Conservation (phyloP, 2,329 filamentous ascomycete genomes). For the Ploettnerulaceae sp. region DNA sequence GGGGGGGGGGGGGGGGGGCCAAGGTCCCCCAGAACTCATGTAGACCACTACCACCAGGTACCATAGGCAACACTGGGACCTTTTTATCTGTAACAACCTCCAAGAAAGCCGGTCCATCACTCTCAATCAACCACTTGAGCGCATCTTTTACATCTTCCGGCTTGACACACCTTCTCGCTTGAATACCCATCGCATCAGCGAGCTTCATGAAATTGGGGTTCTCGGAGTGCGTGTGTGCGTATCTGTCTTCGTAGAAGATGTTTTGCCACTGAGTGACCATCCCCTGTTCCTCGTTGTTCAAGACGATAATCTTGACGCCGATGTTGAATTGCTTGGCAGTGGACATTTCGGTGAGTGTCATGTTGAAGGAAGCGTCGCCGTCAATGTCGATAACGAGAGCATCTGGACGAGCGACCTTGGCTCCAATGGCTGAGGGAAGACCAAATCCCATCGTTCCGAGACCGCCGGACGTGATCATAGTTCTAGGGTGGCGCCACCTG, state of each 20-base stretch:
- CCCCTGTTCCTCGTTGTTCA: slow-evolving; percentile 97
- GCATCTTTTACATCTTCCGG: slow-evolving; percentile 72
- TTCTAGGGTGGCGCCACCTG: slow-evolving; percentile 85
- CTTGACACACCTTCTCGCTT: slow-evolving; percentile 65
- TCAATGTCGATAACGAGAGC: slow-evolving; percentile 81
- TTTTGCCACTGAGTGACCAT: slow-evolving; percentile 99
- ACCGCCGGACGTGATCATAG: slow-evolving; percentile 94
- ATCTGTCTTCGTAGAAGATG: slow-evolving; percentile 93
- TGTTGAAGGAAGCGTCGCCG: slow-evolving; percentile 97
- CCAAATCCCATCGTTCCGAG: slow-evolving; percentile 96
- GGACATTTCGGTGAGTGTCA: slow-evolving; percentile 93
- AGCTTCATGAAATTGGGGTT: slow-evolving; percentile 97
- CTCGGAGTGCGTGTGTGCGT: slow-evolving; percentile 83
- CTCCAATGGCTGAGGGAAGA: slow-evolving; percentile 89
- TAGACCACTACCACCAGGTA: slow-evolving; percentile 78
- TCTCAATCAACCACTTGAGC: slow-evolving; percentile 83
- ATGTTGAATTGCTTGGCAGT: slow-evolving; percentile 96
- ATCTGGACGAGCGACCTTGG: slow-evolving; percentile 72
- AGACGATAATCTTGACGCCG: slow-evolving; percentile 85
- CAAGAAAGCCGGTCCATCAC: slow-evolving; percentile 85
- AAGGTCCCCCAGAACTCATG: slow-evolving; percentile 91
- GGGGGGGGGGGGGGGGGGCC: slow-evolving; percentile 30
- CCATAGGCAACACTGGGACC: slow-evolving; percentile 96
- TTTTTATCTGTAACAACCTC: slow-evolving; percentile 90
- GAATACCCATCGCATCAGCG: slow-evolving; percentile 83